Percentiles rank a stretch among this genome's conserved stretches.
Evolutionary conservation across 257 asterid genomes (phyloP).

Genomic region (Solanum ahanhuiri): DNA sequence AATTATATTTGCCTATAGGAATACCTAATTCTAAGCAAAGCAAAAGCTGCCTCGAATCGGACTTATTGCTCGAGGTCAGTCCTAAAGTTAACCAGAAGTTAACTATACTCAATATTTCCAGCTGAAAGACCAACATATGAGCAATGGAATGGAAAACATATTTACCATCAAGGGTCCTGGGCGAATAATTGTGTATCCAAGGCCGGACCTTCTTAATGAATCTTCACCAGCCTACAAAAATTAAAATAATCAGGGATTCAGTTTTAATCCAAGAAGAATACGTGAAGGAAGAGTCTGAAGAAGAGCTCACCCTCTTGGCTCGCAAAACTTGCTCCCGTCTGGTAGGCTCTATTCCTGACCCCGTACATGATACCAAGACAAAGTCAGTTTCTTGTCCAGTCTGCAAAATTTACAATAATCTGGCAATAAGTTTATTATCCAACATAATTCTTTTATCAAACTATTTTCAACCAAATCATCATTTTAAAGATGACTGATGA

Average conservation of each 20-base stretch:
- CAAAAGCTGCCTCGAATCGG: neutral
- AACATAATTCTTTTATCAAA: neutral
- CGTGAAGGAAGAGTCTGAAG: neutral
- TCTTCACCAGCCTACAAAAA: slow-evolving; percentile 82
- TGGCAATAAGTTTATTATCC: neutral
- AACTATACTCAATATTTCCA: neutral
- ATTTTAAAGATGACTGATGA: neutral
- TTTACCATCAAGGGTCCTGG: slow-evolving; percentile 92
- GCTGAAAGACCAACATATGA: neutral
- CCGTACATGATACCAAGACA: slow-evolving; percentile 88
- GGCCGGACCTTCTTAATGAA: slow-evolving; percentile 81
- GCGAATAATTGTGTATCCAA: slow-evolving; percentile 92
- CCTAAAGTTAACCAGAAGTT: neutral
- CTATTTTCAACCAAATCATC: neutral
- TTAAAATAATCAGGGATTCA: slow-evolving; percentile 1
- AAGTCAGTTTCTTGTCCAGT: slow-evolving; percentile 97
- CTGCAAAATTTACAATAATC: slow-evolving; percentile 36
- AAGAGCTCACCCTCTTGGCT: slow-evolving; percentile 71
- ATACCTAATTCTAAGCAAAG: neutral
- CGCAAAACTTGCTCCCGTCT: slow-evolving; percentile 86
- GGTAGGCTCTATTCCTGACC: slow-evolving; percentile 71
- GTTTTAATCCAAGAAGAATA: neutral
- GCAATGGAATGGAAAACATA: neutral
- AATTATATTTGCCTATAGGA: neutral
- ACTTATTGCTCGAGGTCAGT: neutral